Evolutionary conservation across 129 eudicot genomes (phyloP).

Genomic region (Helianthus annuus): DNA sequence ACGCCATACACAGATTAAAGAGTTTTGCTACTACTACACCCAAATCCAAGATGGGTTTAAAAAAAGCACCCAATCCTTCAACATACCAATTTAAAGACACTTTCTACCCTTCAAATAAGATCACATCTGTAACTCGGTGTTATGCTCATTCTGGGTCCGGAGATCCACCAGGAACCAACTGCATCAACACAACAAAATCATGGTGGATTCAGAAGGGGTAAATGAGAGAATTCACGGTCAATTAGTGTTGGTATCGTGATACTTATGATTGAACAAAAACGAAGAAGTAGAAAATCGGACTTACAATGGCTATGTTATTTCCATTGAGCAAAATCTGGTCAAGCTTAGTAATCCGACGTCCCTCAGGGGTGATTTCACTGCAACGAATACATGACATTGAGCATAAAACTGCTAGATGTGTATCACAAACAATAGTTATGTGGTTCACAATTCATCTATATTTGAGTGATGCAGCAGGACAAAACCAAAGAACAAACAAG

Average conservation of each 20-base stretch:
- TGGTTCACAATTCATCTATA: not conserved
- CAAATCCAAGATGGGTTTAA: constrained; percentile 35
- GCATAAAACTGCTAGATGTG: not conserved
- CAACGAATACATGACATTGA: constrained; percentile 5
- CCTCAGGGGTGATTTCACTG: constrained; percentile 93
- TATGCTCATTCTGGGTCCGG: constrained; percentile 62
- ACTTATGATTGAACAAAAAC: not conserved
- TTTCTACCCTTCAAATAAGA: not conserved
- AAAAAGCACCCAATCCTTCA: constrained; percentile 33
- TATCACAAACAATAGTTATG: not conserved
- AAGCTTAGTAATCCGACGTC: constrained; percentile 80
- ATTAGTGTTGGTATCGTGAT: not conserved
- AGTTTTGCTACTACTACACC: constrained; percentile 8
- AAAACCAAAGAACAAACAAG: not conserved
- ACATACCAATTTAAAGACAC: constrained; percentile 6
- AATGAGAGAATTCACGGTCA: not conserved
- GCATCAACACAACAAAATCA: constrained; percentile 29
- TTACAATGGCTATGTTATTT: constrained; percentile 89
- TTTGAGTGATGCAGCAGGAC: constrained; percentile 11
- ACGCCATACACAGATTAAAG: constrained; percentile 11
- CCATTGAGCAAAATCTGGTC: constrained; percentile 91
- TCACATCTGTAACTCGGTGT: constrained; percentile 4
- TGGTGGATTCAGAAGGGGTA: not conserved
- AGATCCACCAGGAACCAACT: constrained; percentile 73
- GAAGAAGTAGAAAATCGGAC: constrained; percentile 21